phyloP scores from a whole-genome alignment of 257 asterid genomes.

The Solanum virginianum region DNA sequence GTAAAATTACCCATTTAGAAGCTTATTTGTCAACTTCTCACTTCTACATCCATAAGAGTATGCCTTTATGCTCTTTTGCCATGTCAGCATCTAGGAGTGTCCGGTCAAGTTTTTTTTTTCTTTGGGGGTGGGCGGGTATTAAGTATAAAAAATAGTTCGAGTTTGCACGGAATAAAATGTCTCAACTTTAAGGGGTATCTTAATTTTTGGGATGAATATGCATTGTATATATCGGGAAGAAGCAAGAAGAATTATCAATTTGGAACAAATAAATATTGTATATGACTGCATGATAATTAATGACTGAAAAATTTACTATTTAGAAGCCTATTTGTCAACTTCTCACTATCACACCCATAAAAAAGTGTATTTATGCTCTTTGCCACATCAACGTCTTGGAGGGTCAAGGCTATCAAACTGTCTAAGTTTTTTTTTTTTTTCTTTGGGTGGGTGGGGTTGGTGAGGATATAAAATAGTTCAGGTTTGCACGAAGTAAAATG shows the following conservation, averaged over 20 bases:
- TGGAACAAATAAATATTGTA: background rate
- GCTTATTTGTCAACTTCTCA: background rate
- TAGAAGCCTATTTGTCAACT: background rate
- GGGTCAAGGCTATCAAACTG: background rate
- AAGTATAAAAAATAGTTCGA: background rate
- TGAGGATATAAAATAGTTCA: background rate
- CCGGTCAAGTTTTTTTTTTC: background rate
- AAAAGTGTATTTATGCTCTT: background rate
- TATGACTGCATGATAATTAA: background rate
- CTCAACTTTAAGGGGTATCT: background rate
- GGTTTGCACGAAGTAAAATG: background rate
- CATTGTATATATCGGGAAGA: background rate
- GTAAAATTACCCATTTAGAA: background rate
- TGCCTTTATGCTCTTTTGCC: background rate
- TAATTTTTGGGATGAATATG: background rate
- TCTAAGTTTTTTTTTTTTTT: background rate
- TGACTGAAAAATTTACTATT: background rate
- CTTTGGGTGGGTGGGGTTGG: background rate
- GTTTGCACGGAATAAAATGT: background rate
- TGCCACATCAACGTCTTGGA: background rate
- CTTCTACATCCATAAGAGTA: background rate
- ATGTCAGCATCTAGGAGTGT: background rate
- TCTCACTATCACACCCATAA: background rate
- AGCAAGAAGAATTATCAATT: background rate
- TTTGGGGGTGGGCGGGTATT: background rate